These are phyloP conservation scores for Macrophomina tecta DNA, from an alignment of 2,329 filamentous ascomycete species.

Conservation along the genomic window DNA sequence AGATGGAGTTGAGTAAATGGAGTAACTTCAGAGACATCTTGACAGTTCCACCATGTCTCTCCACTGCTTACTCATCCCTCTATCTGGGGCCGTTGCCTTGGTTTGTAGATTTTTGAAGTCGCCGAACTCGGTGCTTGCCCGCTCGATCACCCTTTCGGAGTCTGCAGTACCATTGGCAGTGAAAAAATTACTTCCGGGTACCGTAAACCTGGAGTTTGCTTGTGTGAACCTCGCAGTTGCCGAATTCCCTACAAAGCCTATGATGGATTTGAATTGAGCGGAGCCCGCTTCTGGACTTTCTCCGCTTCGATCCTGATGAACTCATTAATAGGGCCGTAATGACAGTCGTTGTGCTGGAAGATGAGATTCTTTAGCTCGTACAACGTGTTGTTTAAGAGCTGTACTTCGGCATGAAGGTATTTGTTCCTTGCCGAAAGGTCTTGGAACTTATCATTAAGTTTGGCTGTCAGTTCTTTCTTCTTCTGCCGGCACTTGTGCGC, in stretches of 20 bases:
- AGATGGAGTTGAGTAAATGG: neutral
- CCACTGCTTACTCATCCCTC: neutral
- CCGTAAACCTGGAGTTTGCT: neutral
- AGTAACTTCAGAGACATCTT: no score
- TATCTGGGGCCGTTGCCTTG: neutral
- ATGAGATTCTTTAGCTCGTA: conserved; percentile 27
- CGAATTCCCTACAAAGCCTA: neutral
- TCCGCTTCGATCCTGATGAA: conserved; percentile 6
- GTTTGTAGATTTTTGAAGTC: neutral
- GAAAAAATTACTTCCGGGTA: neutral
- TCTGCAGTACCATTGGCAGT: neutral
- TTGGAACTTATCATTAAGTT: conserved; percentile 55
- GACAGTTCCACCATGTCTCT: neutral
- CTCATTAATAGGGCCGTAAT: conserved; percentile 32
- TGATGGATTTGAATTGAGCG: no score
- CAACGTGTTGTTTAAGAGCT: neutral
- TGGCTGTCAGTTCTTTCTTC: conserved; percentile 63
- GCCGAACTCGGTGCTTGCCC: neutral
- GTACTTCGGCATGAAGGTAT: conserved; percentile 41
- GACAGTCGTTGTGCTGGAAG: conserved; percentile 42
- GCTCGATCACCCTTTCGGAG: neutral
- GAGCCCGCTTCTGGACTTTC: neutral
- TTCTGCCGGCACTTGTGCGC: conserved; percentile 78
- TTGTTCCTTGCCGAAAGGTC: conserved; percentile 45
- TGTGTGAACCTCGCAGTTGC: neutral